Evolutionary conservation across 768 basidiomycete species (phyloP), one percentile per base, ranked within the genome.

Genomic region (Hypholoma fasciculare): DNA sequence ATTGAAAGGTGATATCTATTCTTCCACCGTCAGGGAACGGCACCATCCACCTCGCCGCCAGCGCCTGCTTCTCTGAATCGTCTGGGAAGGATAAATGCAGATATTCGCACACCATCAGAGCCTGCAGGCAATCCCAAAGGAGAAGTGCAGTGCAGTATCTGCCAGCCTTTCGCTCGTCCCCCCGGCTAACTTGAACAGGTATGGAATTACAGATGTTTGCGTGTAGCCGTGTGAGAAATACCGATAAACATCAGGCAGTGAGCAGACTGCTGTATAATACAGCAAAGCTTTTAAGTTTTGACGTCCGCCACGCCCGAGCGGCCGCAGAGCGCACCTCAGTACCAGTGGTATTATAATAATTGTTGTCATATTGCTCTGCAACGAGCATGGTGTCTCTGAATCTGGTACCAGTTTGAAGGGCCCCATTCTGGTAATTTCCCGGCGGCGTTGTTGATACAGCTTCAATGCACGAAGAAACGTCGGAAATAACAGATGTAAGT

Each of bases 11-110:
- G 57, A 58, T 59, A 69, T 55, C 11, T 52, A 43, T 19, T 19
- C 67, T 63, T 52, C 64, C 54, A 42, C 64, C 63, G 19, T 27
- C 61, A 49, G 56, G 53, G 61, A 64, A 65, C 56, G 65, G 56
- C 48, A 69, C 58, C 14, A 54, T 59, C 65, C 67, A 69, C 43
- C 54, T 52, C 51, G 47, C 57, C 54, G 60, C 50, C 46, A 34
- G 2, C 30, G 60, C 58, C 43, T 52, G 58, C 26, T 58, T 52
- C 52, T 52, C 23, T 23, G 23, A 23, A 23, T 23, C 52, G 44
- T 64, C 53, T 12, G 27, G 23, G 20, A 36, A 47, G 20, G 54
- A 43, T 16, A 54, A 38, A 54, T 46, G 37, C 5, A 47, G 43
- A 19, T 54, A 46, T 11, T 37, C 23, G 54, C 30, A 54, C 54